phyloP scores from a whole-genome alignment of 2,329 filamentous ascomycete genomes.

The Cryoendolithus antarcticus region DNA sequence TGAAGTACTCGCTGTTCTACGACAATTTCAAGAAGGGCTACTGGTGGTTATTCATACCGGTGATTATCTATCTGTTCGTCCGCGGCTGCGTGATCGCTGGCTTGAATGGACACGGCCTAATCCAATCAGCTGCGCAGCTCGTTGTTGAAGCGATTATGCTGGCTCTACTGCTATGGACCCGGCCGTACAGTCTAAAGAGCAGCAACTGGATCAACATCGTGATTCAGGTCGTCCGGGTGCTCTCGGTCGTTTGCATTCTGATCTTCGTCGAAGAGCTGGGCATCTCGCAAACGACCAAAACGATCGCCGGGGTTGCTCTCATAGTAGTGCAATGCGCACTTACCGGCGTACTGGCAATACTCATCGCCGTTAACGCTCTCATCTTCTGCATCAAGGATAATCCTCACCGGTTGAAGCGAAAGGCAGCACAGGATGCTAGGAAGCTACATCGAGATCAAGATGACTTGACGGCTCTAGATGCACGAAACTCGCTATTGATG shows the following conservation, averaged over 20 bases:
- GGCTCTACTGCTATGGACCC: slow-evolving; percentile 64
- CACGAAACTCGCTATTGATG: slow-evolving; percentile 74
- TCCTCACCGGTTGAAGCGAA: slow-evolving; percentile 76
- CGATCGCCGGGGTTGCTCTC: slow-evolving; percentile 81
- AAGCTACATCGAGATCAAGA: slow-evolving; percentile 58
- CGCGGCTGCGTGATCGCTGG: slow-evolving; percentile 79
- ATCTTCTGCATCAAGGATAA: slow-evolving; percentile 75
- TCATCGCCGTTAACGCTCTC: slow-evolving; percentile 82
- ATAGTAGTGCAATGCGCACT: slow-evolving; percentile 79
- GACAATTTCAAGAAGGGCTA: slow-evolving; percentile 87
- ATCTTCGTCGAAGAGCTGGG: slow-evolving; percentile 90
- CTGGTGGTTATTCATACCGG: slow-evolving; percentile 93
- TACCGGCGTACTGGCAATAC: slow-evolving; percentile 69
- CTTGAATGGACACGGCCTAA: slow-evolving; percentile 71
- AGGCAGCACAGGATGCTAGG: slow-evolving; percentile 77
- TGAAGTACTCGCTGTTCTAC: slow-evolving; percentile 95
- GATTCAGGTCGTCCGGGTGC: slow-evolving; percentile 77
- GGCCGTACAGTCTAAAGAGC: slow-evolving; percentile 80
- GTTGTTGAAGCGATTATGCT: slow-evolving; percentile 73
- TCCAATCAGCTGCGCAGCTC: slow-evolving; percentile 68
- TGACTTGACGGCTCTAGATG: slow-evolving; percentile 73
- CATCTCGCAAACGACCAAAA: slow-evolving; percentile 83
- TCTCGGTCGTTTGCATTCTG: slow-evolving; percentile 80
- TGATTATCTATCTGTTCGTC: slow-evolving; percentile 79
- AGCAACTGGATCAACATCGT: slow-evolving; percentile 87